Conservation (phyloP, 2,329 filamentous ascomycete genomes). For the Epichloe elymi region DNA sequence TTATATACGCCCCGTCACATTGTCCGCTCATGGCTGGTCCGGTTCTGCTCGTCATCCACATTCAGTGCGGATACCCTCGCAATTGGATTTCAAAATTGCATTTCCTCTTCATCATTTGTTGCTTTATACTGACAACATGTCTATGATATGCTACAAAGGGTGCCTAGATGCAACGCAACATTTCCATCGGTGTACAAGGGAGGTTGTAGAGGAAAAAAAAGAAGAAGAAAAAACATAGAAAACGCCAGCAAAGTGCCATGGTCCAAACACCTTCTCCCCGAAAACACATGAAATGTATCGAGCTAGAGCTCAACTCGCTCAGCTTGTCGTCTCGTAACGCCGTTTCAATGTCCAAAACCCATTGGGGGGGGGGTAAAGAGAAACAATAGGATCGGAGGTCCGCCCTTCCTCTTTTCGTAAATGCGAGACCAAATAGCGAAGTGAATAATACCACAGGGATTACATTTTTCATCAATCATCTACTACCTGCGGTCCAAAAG, state of each 20-base stretch:
- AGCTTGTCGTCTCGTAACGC: not conserved
- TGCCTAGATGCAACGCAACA: not conserved
- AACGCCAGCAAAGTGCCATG: not conserved
- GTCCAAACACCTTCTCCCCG: not conserved
- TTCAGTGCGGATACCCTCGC: too few species aligned
- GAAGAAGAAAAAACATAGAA: not conserved
- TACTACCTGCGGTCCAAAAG: constrained; percentile 19
- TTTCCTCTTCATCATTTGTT: not conserved
- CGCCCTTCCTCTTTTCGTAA: not conserved
- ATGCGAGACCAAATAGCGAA: not conserved
- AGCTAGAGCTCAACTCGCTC: not conserved
- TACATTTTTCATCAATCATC: not conserved
- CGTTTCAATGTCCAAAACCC: not conserved
- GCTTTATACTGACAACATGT: not conserved
- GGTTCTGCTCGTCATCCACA: too few species aligned
- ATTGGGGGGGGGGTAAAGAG: not conserved
- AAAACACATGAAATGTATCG: not conserved
- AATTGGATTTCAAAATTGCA: too few species aligned
- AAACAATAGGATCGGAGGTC: not conserved
- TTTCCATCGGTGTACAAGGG: not conserved
- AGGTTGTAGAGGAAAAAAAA: not conserved
- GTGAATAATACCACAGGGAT: not conserved
- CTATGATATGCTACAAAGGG: not conserved
- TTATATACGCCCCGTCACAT: too few species aligned
- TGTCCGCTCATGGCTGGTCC: too few species aligned